phyloP scores from a whole-genome alignment of 2,329 filamentous ascomycete species.

The Bipolaris gigantea region DNA sequence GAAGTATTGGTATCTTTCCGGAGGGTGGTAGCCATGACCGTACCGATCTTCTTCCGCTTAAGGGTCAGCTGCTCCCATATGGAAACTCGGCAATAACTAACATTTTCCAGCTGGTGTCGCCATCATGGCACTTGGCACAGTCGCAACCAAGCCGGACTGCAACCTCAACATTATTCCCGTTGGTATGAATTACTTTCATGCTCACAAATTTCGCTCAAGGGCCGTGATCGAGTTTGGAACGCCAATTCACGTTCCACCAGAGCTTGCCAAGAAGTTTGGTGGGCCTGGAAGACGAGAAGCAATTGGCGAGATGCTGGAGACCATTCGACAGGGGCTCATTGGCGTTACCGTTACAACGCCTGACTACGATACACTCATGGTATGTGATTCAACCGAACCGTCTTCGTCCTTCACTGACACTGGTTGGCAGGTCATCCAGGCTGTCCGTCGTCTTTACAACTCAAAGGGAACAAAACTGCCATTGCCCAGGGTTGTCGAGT shows the following conservation, averaged over 20 bases:
- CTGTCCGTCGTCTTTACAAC: conserved; percentile 89
- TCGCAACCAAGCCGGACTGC: conserved; percentile 82
- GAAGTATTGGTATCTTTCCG: conserved; percentile 94
- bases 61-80: conserved; percentile 46
- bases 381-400: conserved; percentile 29
- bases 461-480: conserved; percentile 92
- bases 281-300: conserved; percentile 73
- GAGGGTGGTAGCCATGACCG: conserved; percentile 96
- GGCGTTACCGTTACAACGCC: conserved; percentile 90
- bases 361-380: conserved; percentile 95
- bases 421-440: conserved; percentile 72
- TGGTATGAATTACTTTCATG: conserved; percentile 99
- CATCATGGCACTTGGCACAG: conserved; percentile 92
- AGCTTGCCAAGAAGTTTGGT: conserved; percentile 84
- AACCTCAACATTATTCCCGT: conserved; percentile 93
- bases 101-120: conserved; percentile 74
- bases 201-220: conserved; percentile 95
- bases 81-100: conserved; percentile 17
- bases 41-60: conserved; percentile 85
- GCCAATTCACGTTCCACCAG: conserved; percentile 79
- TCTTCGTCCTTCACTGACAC: conserved; percentile 32
- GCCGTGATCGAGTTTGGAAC: conserved; percentile 94
- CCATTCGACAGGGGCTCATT: conserved; percentile 79
- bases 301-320: conserved; percentile 81
- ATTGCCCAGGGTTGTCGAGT: conserved; percentile 86